These are phyloP conservation scores for Penicillium oxalicum DNA, from an alignment of 2,329 filamentous ascomycete genomes.

Conservation along the genomic window DNA sequence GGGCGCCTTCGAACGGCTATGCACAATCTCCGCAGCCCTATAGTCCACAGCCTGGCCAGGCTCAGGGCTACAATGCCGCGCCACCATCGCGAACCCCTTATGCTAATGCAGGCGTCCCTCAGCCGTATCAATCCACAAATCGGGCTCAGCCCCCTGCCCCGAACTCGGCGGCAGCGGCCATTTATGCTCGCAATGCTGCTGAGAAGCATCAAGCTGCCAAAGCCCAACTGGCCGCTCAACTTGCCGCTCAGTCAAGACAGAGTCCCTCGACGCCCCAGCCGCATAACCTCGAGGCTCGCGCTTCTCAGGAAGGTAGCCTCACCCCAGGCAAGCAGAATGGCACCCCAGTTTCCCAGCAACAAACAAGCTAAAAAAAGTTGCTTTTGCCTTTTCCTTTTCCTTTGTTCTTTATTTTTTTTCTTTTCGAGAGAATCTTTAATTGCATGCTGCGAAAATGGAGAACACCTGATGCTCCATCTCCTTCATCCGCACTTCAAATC, in stretches of 20 bases:
- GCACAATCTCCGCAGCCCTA: slow-evolving; percentile 32
- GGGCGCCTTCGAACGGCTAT: slow-evolving; percentile 35
- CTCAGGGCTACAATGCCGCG: slow-evolving; percentile 27
- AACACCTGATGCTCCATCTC: no score
- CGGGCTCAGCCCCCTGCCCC: slow-evolving; percentile 26
- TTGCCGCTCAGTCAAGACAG: slow-evolving; percentile 29
- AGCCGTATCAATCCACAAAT: slow-evolving; percentile 24
- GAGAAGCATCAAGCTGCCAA: slow-evolving; percentile 37
- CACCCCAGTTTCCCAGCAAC: slow-evolving; percentile 25
- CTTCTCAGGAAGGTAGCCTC: slow-evolving; percentile 31
- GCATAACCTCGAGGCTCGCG: slow-evolving; percentile 17
- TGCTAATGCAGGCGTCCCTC: slow-evolving; percentile 26
- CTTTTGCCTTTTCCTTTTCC: no score
- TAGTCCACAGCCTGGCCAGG: slow-evolving; percentile 31
- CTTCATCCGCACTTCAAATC: no score
- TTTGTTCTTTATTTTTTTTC: no score
- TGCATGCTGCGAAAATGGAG: no score
- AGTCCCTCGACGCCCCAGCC: slow-evolving; percentile 33
- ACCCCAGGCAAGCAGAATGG: slow-evolving; percentile 32
- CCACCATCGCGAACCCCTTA: slow-evolving; percentile 33
- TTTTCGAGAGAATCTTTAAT: neutral
- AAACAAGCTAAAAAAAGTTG: neutral
- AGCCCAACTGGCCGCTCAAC: slow-evolving; percentile 33
- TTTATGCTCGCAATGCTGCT: slow-evolving; percentile 36
- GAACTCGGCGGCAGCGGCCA: slow-evolving; percentile 31